A percentile compares a stretch with the other conserved stretches of the same genome.
These are phyloP conservation scores for Penicillium cataractarum DNA, from an alignment of 495 filamentous ascomycete species.

Conservation along the genomic window DNA sequence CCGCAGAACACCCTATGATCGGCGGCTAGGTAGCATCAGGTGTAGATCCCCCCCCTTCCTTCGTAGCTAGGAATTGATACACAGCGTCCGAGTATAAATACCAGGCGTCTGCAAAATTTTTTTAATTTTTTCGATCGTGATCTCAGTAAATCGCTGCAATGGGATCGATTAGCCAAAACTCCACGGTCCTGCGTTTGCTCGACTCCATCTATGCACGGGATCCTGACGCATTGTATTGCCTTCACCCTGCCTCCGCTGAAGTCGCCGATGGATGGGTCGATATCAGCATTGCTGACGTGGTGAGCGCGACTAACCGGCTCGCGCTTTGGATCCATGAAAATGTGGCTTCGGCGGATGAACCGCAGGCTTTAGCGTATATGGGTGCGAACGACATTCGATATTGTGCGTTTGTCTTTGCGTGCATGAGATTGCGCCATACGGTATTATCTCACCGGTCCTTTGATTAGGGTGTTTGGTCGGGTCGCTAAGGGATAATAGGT, in stretches of 20 bases:
- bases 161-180: constrained; percentile 3
- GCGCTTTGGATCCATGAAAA: constrained; percentile 51
- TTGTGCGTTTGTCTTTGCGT: constrained; percentile 29
- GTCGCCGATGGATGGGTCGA: constrained; percentile 55
- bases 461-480: too few relatives aligned
- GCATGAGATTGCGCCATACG: constrained; percentile 28
- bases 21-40: background rate
- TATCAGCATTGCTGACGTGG: constrained; percentile 52
- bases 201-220: constrained; percentile 47
- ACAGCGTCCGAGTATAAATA: background rate
- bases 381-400: constrained; percentile 36
- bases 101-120: background rate
- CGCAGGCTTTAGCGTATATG: constrained; percentile 36
- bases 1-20: background rate
- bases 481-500: constrained; percentile 16
- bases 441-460: constrained; percentile 5
- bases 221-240: constrained; percentile 46
- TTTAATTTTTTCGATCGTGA: background rate
- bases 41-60: background rate
- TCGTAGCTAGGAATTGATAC: background rate
- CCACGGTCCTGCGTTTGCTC: constrained; percentile 26
- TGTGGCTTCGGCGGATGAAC: constrained; percentile 27
- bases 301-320: constrained; percentile 54
- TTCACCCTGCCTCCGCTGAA: constrained; percentile 44
- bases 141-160: background rate